Conservation (phyloP, 176 grass and related monocot species). For the Triticum monococcum region DNA sequence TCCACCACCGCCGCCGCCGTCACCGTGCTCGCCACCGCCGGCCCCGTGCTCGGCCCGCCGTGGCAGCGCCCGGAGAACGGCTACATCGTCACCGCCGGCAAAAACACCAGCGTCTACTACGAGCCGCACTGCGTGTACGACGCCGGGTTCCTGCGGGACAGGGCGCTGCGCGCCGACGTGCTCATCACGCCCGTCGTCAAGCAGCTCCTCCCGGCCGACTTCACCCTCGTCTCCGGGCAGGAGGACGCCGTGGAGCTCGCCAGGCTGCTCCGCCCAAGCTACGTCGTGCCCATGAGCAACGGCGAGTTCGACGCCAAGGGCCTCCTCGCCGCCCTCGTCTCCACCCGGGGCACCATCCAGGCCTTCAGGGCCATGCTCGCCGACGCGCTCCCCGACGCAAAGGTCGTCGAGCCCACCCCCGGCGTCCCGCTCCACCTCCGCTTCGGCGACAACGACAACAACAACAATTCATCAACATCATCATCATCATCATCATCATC, state of each 20-base stretch:
- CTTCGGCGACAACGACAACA: neutral
- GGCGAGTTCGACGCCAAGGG: constrained; percentile 69
- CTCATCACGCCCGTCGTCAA: constrained; percentile 83
- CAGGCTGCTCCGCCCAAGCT: constrained; percentile 57
- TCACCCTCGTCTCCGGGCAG: constrained; percentile 91
- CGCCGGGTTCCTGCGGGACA: constrained; percentile 46
- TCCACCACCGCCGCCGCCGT: constrained; percentile 23
- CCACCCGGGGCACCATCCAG: constrained; percentile 47
- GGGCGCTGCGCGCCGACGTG: constrained; percentile 49
- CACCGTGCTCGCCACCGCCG: constrained; percentile 63
- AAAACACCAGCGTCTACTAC: constrained; percentile 46
- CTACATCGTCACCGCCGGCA: constrained; percentile 30
- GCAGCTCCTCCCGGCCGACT: constrained; percentile 69
- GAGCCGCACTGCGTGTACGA: constrained; percentile 89
- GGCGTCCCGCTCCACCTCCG: constrained; percentile 46
- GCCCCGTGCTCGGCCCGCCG: constrained; percentile 75
- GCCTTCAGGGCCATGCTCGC: constrained; percentile 71
- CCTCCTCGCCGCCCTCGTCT: constrained; percentile 48
- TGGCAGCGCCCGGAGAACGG: constrained; percentile 96
- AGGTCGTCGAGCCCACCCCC: constrained; percentile 60
- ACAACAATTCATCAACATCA: neutral
- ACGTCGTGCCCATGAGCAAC: constrained; percentile 89
- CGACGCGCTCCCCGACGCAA: constrained; percentile 52
- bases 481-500: neutral
- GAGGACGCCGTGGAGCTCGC: constrained; percentile 84